Evolutionary conservation across 2,329 filamentous ascomycete genomes (phyloP), one percentile per base, ranked within the genome.

Genomic region (Xylaria sp.): DNA sequence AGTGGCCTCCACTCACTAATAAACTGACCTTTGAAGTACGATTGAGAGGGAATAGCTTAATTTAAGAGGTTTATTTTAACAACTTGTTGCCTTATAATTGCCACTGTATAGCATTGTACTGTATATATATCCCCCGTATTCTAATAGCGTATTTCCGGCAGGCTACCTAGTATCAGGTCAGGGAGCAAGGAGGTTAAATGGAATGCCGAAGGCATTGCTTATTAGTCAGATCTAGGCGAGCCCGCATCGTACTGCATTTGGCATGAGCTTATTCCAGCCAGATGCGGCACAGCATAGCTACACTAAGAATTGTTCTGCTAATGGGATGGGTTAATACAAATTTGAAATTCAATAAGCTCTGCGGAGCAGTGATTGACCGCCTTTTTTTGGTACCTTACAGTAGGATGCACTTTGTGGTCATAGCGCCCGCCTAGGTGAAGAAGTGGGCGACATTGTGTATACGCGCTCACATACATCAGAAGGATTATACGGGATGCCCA

Each of bases 401-500:
- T 13, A 38, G 11, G 38, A 54, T 3, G 31, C 42, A n/a, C 10
- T 49, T 9, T 23, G 57, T 9, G 31, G 44, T 38, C 42, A 40
- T 26, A 60, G 44, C 20, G 11, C 7, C 40, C 13, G 17, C 7
- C 28, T 7, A 28, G 6, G n/a, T 40, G 26, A 59, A 53, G 20
- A 20, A 36, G 4, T 33, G 33, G 33, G 33, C 33, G 33, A 38
- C 36, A 38, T 38, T 38, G 11, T 38, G 36, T 38, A 48, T 20
- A 26, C 31, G 26, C 23, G 17, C 46, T 53, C 36, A 33, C 36
- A 13, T 7, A 20, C 20, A n/a, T 33, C 28, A 42, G 51, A 65
- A 68, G 66, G 66, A 68, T 68, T 61, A 68, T 33, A 68, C 66
- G 66, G 31, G 44, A 48, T 36, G 51, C 40, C 62, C 38, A 56